These are phyloP conservation scores for Salix dunnii DNA, from an alignment of 345 rosid species.

Conservation along the genomic window DNA sequence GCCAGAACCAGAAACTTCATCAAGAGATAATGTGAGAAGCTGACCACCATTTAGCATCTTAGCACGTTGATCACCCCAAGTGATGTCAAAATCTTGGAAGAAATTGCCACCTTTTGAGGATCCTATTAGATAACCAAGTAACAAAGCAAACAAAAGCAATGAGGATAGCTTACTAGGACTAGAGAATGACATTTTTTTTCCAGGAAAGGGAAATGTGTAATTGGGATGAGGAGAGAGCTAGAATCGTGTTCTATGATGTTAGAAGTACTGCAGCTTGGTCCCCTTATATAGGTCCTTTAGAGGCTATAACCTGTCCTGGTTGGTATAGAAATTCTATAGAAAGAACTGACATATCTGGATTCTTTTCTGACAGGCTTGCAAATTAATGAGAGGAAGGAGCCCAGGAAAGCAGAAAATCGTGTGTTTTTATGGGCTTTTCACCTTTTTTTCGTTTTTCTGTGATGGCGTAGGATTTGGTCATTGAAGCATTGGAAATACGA, in stretches of 20 bases:
- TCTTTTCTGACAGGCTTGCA: neutral
- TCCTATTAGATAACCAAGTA: neutral
- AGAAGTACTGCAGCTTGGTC: neutral
- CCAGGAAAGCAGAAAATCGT: neutral
- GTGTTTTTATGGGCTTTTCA: neutral
- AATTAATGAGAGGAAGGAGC: neutral
- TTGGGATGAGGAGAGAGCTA: neutral
- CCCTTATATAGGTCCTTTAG: neutral
- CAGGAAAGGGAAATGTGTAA: neutral
- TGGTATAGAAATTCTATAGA: neutral
- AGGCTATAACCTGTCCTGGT: neutral
- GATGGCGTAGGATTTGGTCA: too few relatives aligned
- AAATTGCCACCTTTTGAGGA: neutral
- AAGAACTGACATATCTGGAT: neutral
- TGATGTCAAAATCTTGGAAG: slow-evolving; percentile 13
- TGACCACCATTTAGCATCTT: slow-evolving; percentile 11
- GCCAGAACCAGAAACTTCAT: slow-evolving; percentile 5
- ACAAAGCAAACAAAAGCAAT: neutral
- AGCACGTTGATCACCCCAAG: slow-evolving; percentile 9
- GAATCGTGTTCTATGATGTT: neutral
- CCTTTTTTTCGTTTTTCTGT: too few relatives aligned
- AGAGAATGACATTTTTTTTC: neutral
- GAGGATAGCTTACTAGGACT: neutral
- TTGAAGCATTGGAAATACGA: neutral
- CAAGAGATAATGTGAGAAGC: slow-evolving; percentile 10